Base-by-base conservation (phyloP, 331 rosid species). In the Malus hybrid region DNA sequence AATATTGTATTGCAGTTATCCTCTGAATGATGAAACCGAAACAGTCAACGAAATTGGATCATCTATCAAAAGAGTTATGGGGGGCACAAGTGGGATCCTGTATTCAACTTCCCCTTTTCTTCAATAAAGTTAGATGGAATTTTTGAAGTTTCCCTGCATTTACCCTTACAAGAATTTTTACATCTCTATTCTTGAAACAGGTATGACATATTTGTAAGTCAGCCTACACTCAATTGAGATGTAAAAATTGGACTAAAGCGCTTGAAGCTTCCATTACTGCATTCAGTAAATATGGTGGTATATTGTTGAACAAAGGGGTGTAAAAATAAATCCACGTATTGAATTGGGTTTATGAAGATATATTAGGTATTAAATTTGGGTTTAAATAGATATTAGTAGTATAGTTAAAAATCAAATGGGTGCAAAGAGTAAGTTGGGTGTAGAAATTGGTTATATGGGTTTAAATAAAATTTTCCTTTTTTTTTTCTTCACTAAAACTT, bases 51-150 rank as follows among this genome's bases (percentile, higher is more conserved):
- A 87, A 84, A 89, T 94, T 75, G 99, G 93, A 74, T 86, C 89
- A 44, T 85, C 97, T 72, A 78, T 94, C 73, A 77, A 87, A 82
- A 86, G 89, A 88, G 87, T 88, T 75, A 94, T 94, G 98, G 97
- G 97, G 53, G 97, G 99, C 81, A 94, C 97, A 50, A 88, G 99
- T 78, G 99, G 99, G 84, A 90, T 88, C 80, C 71, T 94, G 99
- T 92, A 90, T 78, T 55, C 53, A 24, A 77, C 70, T 30, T 79
- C 68, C 71, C 74, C 75, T 71, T 76, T 71, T 29, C 75, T 78
- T 24, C 52, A 62, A 77, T 81, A 44, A 70, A 30, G 60, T 73
- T 50, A 32, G 10, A 19, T 44, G 71, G 1, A 58, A 72, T 79
- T 46, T 14, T 80, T 8, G 4, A 14, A 2, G 67, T 46, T 52